Percentiles rank a stretch among this genome's conserved stretches.
Evolutionary conservation across 768 basidiomycete species (phyloP).

Genomic region (Termitomyces sp.): DNA sequence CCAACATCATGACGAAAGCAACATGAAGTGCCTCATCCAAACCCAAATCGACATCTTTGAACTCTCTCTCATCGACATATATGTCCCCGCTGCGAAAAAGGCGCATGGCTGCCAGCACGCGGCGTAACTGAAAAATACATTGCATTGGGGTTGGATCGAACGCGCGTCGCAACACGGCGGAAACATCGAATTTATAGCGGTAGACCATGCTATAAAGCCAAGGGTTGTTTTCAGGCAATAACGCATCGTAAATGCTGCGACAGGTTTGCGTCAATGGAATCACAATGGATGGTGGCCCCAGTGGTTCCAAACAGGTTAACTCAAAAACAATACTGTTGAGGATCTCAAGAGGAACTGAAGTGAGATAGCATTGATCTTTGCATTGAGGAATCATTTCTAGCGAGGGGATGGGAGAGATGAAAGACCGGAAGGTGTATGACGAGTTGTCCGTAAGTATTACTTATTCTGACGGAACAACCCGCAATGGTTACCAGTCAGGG

Average conservation of each 20-base stretch:
- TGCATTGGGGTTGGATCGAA: conserved; percentile 29
- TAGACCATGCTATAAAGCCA: conserved; percentile 52
- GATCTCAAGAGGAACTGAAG: conserved; percentile 4
- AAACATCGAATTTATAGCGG: conserved; percentile 47
- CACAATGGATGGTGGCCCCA: conserved; percentile 42
- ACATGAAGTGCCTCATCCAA: conserved; percentile 6
- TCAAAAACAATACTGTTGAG: conserved; percentile 42
- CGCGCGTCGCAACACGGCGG: conserved; percentile 44
- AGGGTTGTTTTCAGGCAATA: conserved; percentile 23
- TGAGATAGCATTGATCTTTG: neutral
- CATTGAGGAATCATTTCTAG: neutral
- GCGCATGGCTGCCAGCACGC: conserved; percentile 33
- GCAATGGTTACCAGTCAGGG: neutral
- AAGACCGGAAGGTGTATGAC: neutral
- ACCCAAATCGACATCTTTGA: neutral
- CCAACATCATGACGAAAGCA: conserved; percentile 28
- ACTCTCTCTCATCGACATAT: neutral
- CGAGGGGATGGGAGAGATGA: neutral
- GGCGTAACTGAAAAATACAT: conserved; percentile 27
- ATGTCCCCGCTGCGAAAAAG: conserved; percentile 21
- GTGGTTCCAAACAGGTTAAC: conserved; percentile 31
- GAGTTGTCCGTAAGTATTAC: neutral
- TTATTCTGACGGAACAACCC: conserved; percentile 1
- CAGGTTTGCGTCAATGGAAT: conserved; percentile 44
- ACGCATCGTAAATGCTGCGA: conserved; percentile 27